Evolutionary conservation across 805 yeast genomes (phyloP).

Genomic region (Wickerhamomyces canadensis): DNA sequence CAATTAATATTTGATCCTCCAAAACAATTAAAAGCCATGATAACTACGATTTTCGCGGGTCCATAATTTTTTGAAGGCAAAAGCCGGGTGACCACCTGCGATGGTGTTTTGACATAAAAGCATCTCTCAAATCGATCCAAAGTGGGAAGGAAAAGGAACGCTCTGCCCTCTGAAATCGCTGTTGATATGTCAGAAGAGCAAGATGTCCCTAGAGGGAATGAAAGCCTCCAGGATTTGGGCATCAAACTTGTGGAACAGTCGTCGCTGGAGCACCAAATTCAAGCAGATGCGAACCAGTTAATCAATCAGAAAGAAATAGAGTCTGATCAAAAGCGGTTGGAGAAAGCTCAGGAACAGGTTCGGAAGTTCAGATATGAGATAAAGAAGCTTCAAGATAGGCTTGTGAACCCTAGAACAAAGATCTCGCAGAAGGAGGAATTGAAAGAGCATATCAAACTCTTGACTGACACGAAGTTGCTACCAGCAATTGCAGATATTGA

Average conservation of each 20-base stretch:
- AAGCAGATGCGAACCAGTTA: conserved; percentile 59
- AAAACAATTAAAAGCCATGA: too few relatives aligned
- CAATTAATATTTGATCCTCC: too few relatives aligned
- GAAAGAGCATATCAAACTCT: conserved; percentile 45
- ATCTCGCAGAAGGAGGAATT: conserved; percentile 58
- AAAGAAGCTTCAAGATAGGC: conserved; percentile 39
- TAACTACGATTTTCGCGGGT: too few relatives aligned
- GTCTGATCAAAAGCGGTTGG: conserved; percentile 69
- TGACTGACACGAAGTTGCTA: conserved; percentile 44
- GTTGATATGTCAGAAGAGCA: too few relatives aligned
- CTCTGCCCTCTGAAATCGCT: not conserved
- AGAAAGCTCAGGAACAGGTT: conserved; percentile 51
- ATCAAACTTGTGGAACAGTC: conserved; percentile 72
- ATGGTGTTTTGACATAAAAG: too few relatives aligned
- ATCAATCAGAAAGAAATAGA: conserved; percentile 61
- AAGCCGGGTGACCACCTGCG: too few relatives aligned
- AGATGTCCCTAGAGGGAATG: too few relatives aligned
- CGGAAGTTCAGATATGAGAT: conserved; percentile 39
- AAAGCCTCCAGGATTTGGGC: conserved; percentile 24
- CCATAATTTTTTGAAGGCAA: too few relatives aligned
- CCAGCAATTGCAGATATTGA: conserved; percentile 54
- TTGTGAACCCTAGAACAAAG: conserved; percentile 48
- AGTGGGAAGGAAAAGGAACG: too few relatives aligned
- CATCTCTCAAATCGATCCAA: too few relatives aligned
- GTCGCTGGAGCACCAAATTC: conserved; percentile 69